A percentile compares a stretch with the other conserved stretches of the same genome.
Conservation (phyloP, 148 eudicot genomes). For the Polygonum maritimum region DNA sequence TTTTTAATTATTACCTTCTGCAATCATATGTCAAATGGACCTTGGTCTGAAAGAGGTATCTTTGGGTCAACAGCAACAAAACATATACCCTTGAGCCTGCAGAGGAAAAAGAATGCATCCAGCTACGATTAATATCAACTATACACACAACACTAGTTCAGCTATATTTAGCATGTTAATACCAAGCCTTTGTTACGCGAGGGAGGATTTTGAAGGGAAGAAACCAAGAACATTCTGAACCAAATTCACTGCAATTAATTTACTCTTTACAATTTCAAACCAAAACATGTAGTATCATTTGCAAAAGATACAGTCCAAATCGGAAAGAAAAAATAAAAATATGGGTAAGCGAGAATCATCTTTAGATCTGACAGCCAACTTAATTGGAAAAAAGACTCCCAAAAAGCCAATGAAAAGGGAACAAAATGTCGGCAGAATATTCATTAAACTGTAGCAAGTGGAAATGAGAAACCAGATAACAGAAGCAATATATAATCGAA, state of each 20-base stretch:
- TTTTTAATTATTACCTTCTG: conserved; percentile 42
- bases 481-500: not conserved
- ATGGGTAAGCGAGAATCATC: not conserved
- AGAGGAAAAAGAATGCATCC: conserved; percentile 2
- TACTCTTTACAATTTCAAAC: not conserved
- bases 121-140: conserved; percentile 5
- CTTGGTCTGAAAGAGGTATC: conserved; percentile 55
- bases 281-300: not conserved
- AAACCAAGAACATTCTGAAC: not conserved
- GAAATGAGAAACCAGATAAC: not conserved
- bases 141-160: conserved; percentile 3
- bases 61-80: conserved; percentile 56
- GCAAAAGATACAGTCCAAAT: not conserved
- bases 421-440: not conserved
- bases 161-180: not conserved
- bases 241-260: not conserved
- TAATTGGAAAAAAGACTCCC: not conserved
- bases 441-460: not conserved
- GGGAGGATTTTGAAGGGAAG: not conserved
- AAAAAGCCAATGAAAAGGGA: not conserved
- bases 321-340: not conserved
- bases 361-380: not conserved
- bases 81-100: conserved; percentile 50
- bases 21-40: conserved; percentile 62
- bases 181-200: not conserved